A percentile compares a stretch with the other conserved stretches of the same genome.
Evolutionary conservation across 495 filamentous ascomycete species (phyloP).

Genomic region (Lentithecium fluviatile): DNA sequence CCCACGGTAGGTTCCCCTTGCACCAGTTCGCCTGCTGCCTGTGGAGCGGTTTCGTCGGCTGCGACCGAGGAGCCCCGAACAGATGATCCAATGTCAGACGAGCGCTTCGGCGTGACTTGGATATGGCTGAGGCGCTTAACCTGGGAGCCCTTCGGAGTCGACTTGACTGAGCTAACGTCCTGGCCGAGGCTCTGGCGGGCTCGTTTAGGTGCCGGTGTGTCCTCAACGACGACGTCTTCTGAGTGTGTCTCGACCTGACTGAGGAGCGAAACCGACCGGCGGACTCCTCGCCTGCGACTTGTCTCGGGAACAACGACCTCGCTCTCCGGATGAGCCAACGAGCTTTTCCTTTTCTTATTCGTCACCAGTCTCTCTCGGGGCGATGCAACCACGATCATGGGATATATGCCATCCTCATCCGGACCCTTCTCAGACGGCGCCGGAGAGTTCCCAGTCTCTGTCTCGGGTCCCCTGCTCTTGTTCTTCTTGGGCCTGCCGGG

Average conservation of each 20-base stretch:
- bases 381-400: conserved; percentile 38
- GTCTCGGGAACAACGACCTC: conserved; percentile 12
- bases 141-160: background rate
- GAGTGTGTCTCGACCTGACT: conserved; percentile 24
- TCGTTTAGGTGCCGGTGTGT: conserved; percentile 35
- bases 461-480: conserved; percentile 17
- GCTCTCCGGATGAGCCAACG: background rate
- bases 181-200: conserved; percentile 23
- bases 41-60: conserved; percentile 3
- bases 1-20: background rate
- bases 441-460: background rate
- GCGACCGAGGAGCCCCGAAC: conserved; percentile 2
- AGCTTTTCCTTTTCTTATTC: background rate
- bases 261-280: conserved; percentile 22
- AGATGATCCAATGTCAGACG: conserved; percentile 2
- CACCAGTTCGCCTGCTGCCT: background rate
- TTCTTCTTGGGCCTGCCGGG: conserved; percentile 23
- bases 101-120: conserved; percentile 20
- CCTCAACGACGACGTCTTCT: conserved; percentile 29
- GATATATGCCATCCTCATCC: conserved; percentile 32
- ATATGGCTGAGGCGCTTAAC: conserved; percentile 33
- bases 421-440: background rate
- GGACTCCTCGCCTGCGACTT: conserved; percentile 25
- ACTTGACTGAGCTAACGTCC: conserved; percentile 20
- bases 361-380: background rate